These are phyloP conservation scores for Cardiosporidium cionae DNA, from an alignment of 169 alveolate species.

Conservation along the genomic window DNA sequence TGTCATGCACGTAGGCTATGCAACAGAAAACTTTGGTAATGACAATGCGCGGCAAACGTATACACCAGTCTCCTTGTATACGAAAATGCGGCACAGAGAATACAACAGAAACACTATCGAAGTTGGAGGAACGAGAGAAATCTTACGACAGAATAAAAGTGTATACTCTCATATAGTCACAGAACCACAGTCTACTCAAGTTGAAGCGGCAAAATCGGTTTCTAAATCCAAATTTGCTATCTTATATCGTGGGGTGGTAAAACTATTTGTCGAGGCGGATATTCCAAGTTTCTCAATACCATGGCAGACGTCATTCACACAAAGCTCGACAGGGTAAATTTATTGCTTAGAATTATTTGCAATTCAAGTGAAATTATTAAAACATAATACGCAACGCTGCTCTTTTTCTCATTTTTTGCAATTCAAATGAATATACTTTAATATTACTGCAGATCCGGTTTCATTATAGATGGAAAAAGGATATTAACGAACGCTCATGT, in stretches of 20 bases:
- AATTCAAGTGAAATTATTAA: neutral
- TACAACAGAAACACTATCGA: no score
- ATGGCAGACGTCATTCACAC: constrained; percentile 66
- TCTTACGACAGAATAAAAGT: no score
- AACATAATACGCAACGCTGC: no score
- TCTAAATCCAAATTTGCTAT: neutral
- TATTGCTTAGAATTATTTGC: neutral
- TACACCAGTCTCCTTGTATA: no score
- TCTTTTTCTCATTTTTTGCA: no score
- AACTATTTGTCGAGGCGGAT: constrained; percentile 56
- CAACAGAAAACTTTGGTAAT: no score
- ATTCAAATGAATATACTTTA: neutral
- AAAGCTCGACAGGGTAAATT: constrained; percentile 53
- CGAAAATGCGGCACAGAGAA: no score
- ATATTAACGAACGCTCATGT: constrained; percentile 74
- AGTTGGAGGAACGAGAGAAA: no score
- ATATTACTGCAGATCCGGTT: constrained; percentile 54
- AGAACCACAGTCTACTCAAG: no score
- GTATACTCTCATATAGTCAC: no score
- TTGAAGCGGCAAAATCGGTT: neutral
- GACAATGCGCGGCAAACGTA: no score
- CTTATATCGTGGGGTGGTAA: constrained; percentile 42
- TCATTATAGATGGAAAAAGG: constrained; percentile 47
- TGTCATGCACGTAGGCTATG: no score
- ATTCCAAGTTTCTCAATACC: constrained; percentile 62